Evolutionary conservation across 495 filamentous ascomycete genomes (phyloP).

Genomic region (Hyaloscypha hepaticicola): DNA sequence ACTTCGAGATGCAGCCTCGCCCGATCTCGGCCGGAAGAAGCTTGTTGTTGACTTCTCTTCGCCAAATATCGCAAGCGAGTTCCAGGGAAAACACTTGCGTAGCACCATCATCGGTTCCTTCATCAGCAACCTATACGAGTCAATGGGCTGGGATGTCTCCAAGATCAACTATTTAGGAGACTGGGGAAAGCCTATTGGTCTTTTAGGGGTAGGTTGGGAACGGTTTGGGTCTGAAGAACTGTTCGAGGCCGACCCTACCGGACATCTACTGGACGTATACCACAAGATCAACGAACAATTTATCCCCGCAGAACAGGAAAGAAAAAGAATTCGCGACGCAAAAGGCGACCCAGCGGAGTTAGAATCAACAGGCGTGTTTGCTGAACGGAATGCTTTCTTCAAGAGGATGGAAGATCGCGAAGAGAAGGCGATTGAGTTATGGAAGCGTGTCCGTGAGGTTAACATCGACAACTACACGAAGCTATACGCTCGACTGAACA

Average conservation of each 20-base stretch:
- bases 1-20: slow-evolving; percentile 1
- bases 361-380: slow-evolving; percentile 52
- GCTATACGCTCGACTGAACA: slow-evolving; percentile 65
- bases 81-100: slow-evolving; percentile 69
- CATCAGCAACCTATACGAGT: slow-evolving; percentile 64
- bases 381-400: slow-evolving; percentile 63
- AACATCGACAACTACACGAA: slow-evolving; percentile 62
- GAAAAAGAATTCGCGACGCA: slow-evolving; percentile 56
- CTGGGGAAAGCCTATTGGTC: slow-evolving; percentile 75
- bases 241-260: slow-evolving; percentile 61
- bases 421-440: slow-evolving; percentile 57
- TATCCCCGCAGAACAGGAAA: slow-evolving; percentile 51
- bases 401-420: slow-evolving; percentile 70
- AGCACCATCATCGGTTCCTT: slow-evolving; percentile 78
- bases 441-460: slow-evolving; percentile 64
- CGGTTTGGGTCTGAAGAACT: slow-evolving; percentile 54
- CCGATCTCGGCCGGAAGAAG: slow-evolving; percentile 39
- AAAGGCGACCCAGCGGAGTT: slow-evolving; percentile 50
- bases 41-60: slow-evolving; percentile 67
- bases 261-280: slow-evolving; percentile 52
- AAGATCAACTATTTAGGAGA: slow-evolving; percentile 77
- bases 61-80: slow-evolving; percentile 75
- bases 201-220: slow-evolving; percentile 57
- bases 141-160: slow-evolving; percentile 69
- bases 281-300: slow-evolving; percentile 60